phyloP scores from a whole-genome alignment of 1,139 yeast species.

The Zygoascus sp. region DNA sequence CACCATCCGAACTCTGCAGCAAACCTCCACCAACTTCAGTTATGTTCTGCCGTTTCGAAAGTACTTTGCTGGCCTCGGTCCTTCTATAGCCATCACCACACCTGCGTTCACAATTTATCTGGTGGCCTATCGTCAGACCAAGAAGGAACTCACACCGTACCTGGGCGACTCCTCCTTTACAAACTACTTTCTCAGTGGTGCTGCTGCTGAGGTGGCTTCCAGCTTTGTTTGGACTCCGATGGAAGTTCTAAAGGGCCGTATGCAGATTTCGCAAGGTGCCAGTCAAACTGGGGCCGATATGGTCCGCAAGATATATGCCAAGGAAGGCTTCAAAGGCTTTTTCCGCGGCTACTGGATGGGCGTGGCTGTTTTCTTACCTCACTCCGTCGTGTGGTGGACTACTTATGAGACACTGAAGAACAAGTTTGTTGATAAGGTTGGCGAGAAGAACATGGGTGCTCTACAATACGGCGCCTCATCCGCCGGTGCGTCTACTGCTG shows the following conservation, averaged over 20 bases:
- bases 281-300: constrained; percentile 24
- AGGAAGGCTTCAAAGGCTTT: constrained; percentile 40
- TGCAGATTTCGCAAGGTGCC: constrained; percentile 34
- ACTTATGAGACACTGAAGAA: constrained; percentile 27
- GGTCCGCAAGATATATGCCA: constrained; percentile 28
- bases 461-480: constrained; percentile 36
- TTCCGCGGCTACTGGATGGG: constrained; percentile 45
- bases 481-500: constrained; percentile 37
- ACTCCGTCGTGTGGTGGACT: constrained; percentile 41
- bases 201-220: constrained; percentile 40
- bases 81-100: constrained; percentile 38
- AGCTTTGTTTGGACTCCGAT: constrained; percentile 44
- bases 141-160: constrained; percentile 36
- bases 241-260: constrained; percentile 43
- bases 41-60: constrained; percentile 36
- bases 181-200: constrained; percentile 39
- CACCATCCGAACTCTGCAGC: constrained; percentile 39
- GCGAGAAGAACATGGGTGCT: constrained; percentile 23
- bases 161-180: constrained; percentile 35
- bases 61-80: constrained; percentile 41
- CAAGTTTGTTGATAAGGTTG: constrained; percentile 9
- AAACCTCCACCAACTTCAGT: constrained; percentile 37
- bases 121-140: constrained; percentile 40
- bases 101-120: constrained; percentile 43
- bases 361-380: constrained; percentile 39